Percentiles rank a stretch among this genome's conserved stretches.
phyloP scores from a whole-genome alignment of 768 basidiomycete genomes.

The Clitopilus hobsonii region DNA sequence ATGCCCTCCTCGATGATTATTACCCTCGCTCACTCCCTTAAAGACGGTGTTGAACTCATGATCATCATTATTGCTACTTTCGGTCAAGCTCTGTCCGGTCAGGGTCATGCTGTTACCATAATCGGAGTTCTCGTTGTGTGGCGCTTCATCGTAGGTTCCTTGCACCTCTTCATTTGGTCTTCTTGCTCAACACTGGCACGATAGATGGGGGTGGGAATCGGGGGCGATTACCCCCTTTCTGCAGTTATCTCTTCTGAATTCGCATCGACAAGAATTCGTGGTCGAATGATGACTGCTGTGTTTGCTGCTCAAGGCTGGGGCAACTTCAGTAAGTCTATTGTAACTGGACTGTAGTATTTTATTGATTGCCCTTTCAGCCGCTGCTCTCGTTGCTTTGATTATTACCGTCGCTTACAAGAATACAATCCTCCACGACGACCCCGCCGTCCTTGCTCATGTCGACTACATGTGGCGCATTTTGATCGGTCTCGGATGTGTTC shows the following conservation, averaged over 20 bases:
- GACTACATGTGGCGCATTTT: slow-evolving; percentile 85
- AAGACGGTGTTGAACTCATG: slow-evolving; percentile 71
- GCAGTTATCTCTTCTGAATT: slow-evolving; percentile 91
- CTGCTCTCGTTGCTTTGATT: slow-evolving; percentile 63
- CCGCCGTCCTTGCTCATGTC: slow-evolving; percentile 39
- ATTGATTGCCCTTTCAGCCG: slow-evolving; percentile 30
- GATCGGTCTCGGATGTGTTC: slow-evolving; percentile 84
- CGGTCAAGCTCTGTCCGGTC: slow-evolving; percentile 72
- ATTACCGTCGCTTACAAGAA: slow-evolving; percentile 66
- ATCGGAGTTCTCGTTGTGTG: slow-evolving; percentile 77
- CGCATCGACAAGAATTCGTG: slow-evolving; percentile 69
- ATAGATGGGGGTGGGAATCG: slow-evolving; percentile 78
- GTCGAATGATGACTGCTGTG: slow-evolving; percentile 86
- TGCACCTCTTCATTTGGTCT: not conserved
- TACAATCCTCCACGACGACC: slow-evolving; percentile 37
- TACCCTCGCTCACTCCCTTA: not conserved
- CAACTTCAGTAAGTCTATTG: slow-evolving; percentile 52
- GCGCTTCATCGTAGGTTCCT: slow-evolving; percentile 61
- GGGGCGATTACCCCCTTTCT: slow-evolving; percentile 83
- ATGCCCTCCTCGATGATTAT: not conserved
- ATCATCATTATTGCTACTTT: slow-evolving; percentile 81
- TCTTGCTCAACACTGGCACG: not conserved
- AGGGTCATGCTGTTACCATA: slow-evolving; percentile 61
- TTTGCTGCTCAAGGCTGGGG: slow-evolving; percentile 90
- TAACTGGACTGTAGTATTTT: not conserved